phyloP scores from a whole-genome alignment of 345 rosid species.

The Eucalyptus regnans region DNA sequence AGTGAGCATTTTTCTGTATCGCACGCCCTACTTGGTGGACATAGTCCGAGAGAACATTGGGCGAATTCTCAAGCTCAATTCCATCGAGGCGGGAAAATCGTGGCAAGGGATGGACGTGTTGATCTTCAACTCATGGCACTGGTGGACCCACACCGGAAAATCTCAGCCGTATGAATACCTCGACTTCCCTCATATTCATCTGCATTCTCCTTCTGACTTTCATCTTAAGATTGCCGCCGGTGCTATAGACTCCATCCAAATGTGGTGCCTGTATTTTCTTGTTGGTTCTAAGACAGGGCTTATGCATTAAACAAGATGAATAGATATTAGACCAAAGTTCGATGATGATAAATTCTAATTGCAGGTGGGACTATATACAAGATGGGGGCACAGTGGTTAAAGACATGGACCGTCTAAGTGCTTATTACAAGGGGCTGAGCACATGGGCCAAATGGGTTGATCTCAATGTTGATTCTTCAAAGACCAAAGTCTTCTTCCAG shows the following conservation, averaged over 20 bases:
- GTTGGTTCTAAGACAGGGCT: not conserved
- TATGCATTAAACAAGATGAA: not conserved
- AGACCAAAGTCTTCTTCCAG: constrained; percentile 81
- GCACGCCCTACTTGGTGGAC: constrained; percentile 83
- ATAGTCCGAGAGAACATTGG: constrained; percentile 47
- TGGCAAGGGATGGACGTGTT: constrained; percentile 86
- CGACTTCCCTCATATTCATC: not conserved
- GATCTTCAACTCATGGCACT: constrained; percentile 90
- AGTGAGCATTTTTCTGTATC: constrained; percentile 47
- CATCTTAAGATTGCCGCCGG: not conserved
- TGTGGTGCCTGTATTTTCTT: not conserved
- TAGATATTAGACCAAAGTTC: not conserved
- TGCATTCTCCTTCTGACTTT: not conserved
- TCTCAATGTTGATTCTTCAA: constrained; percentile 41
- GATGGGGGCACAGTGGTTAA: constrained; percentile 29
- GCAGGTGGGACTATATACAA: constrained; percentile 80
- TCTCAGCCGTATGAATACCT: constrained; percentile 37
- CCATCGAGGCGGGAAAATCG: constrained; percentile 47
- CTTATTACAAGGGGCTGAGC: constrained; percentile 54
- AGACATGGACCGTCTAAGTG: constrained; percentile 75
- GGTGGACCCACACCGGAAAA: constrained; percentile 85
- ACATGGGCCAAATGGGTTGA: constrained; percentile 92
- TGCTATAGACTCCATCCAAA: not conserved
- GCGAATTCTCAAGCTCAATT: constrained; percentile 50
- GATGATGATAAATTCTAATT: not conserved